A percentile compares a stretch with the other conserved stretches of the same genome.
Evolutionary conservation across 495 filamentous ascomycete species (phyloP).

Genomic region (Coniosporium apollinis): DNA sequence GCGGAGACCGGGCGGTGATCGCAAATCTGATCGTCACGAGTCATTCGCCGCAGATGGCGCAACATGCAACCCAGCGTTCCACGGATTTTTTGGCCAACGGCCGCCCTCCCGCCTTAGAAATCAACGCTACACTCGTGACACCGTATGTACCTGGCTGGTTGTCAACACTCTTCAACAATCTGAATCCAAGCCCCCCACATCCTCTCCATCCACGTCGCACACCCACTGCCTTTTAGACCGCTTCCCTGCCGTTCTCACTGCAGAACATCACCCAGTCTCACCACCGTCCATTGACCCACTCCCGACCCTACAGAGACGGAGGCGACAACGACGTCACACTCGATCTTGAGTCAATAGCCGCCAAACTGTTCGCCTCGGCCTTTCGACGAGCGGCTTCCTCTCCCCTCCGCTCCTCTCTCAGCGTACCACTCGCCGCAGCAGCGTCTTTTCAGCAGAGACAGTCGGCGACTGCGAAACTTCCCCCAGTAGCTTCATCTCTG

Average conservation of each 20-base stretch:
- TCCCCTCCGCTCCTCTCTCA: slow-evolving; percentile 40
- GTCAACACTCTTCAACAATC: too few species aligned
- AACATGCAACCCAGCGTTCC: too few species aligned
- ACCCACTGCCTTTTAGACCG: background rate
- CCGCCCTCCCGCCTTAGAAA: too few species aligned
- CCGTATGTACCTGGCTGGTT: too few species aligned
- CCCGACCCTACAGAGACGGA: too few species aligned
- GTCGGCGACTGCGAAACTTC: slow-evolving; percentile 16
- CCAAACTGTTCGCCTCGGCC: slow-evolving; percentile 77
- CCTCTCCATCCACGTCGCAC: background rate
- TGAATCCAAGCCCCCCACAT: background rate
- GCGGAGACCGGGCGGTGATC: too few species aligned
- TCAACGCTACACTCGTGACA: too few species aligned
- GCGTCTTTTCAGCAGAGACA: slow-evolving; percentile 43
- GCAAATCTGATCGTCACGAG: too few species aligned
- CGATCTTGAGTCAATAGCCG: slow-evolving; percentile 5
- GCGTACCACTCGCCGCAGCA: slow-evolving; percentile 45
- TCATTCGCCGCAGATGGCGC: too few species aligned
- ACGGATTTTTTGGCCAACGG: too few species aligned
- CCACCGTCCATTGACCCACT: too few species aligned
- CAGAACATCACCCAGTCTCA: too few species aligned
- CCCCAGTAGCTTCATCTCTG: slow-evolving; percentile 23
- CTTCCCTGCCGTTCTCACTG: background rate
- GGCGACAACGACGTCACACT: background rate
- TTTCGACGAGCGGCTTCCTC: slow-evolving; percentile 47